Percentiles rank a stretch among this genome's conserved stretches.
Conservation (phyloP, 2,329 filamentous ascomycete genomes). For the Neofusicoccum sp. region DNA sequence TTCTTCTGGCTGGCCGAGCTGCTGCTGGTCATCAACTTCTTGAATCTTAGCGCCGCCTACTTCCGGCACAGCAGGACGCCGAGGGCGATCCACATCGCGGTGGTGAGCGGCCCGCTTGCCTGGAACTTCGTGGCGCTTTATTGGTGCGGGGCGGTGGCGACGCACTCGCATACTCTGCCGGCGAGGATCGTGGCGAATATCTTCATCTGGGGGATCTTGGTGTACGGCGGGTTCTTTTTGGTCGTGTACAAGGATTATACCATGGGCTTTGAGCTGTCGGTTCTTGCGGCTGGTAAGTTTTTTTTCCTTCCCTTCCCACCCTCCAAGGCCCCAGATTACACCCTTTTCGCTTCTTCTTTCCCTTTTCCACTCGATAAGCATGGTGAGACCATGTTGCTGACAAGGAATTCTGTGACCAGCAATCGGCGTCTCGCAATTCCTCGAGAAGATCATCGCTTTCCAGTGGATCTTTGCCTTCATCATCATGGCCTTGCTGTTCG, state of each 20-base stretch:
- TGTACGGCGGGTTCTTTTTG: conserved; percentile 75
- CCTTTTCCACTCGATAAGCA: not conserved
- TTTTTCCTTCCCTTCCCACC: not conserved
- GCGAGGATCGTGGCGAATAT: conserved; percentile 82
- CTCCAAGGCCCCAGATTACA: too few relatives aligned
- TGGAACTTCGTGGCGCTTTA: conserved; percentile 86
- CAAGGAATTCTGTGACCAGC: conserved; percentile 34
- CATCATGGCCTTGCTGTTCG: conserved; percentile 73
- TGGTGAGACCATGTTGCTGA: not conserved
- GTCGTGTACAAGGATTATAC: conserved; percentile 70
- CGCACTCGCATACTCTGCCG: conserved; percentile 63
- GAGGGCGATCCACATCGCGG: conserved; percentile 72
- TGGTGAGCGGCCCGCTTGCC: conserved; percentile 73
- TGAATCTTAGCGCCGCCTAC: conserved; percentile 76
- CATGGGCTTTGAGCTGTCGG: conserved; percentile 75
- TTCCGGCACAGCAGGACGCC: conserved; percentile 73
- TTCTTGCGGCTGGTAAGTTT: conserved; percentile 65
- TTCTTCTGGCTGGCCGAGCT: conserved; percentile 75
- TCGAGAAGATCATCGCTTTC: conserved; percentile 69
- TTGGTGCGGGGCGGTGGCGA: conserved; percentile 83
- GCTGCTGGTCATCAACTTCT: conserved; percentile 74
- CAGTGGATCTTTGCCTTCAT: conserved; percentile 93
- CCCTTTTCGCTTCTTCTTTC: conserved; percentile 5
- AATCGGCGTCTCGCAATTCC: conserved; percentile 75
- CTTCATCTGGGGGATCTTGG: conserved; percentile 80